Evolutionary conservation across 2,329 filamentous ascomycete genomes (phyloP), one percentile per base, ranked within the genome.

Genomic region (Tympanopsis confertula): DNA sequence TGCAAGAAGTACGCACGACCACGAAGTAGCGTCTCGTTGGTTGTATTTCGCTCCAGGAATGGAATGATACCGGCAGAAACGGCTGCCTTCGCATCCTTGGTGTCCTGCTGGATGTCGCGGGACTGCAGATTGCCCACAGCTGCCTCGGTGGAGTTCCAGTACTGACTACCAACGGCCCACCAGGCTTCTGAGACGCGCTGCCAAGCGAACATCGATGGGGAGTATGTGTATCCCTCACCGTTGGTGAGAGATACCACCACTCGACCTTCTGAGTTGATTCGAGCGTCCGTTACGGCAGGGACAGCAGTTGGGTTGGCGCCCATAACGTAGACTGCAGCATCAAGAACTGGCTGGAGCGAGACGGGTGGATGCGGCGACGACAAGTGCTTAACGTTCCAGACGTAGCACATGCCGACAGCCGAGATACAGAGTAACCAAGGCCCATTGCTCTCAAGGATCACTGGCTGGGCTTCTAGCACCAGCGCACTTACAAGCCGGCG

Each of bases 161-260:
- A 98, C 55, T 98, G 91, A 48, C 86, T 94, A 14, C 88, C 88
- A 0, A 96, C 87, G 0, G 89, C 89, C 87, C 91, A 98, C 91
- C 91, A 98, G 2, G 86, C 74, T 55, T 98, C 93, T 2, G 87
- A 94, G n/a, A 98, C 68, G 7, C 88, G 78, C 58, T 96, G 89
- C 91, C 91, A 98, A 5, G 79, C 75, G 57, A 78, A 89, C 81
- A 98, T 84, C 14, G 72, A 70, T 1, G 82, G 74, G 2, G 85
- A 85, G 59, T 98, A 98, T 38, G 80, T 80, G 59, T 87, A 98
- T 2, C 91, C 91, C 49, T 98, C 89, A 15, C 91, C 91, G 49
- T 95, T 96, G 18, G 82, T 91, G 41, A 98, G 69, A 0, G 86
- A 91, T n/a, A 96, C 75, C 18, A 96, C 70, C 15, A 96, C 73